These are phyloP conservation scores for Neofusicoccum cordaticola DNA, from an alignment of 2,329 filamentous ascomycete species.

Conservation along the genomic window DNA sequence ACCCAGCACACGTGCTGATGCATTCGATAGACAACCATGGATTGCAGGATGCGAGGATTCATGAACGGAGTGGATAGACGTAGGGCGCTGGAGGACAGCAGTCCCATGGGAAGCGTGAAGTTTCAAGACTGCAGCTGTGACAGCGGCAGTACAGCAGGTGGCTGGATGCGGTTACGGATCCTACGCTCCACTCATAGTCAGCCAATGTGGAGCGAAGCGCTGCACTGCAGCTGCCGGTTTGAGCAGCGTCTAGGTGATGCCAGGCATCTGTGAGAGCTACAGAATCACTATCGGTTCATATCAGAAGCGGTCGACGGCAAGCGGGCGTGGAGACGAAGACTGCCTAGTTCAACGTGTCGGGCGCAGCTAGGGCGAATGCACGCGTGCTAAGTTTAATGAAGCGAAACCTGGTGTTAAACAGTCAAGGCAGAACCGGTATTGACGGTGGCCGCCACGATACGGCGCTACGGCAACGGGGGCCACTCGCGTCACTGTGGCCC, in stretches of 20 bases:
- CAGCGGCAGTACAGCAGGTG: background rate
- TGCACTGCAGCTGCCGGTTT: background rate
- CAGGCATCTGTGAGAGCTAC: background rate
- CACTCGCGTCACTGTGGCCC: background rate
- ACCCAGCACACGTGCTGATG: background rate
- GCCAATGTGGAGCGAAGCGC: background rate
- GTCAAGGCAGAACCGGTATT: background rate
- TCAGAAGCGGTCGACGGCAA: background rate
- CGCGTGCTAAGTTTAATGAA: background rate
- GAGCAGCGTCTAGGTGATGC: background rate
- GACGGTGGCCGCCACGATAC: background rate
- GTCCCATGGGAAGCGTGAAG: background rate
- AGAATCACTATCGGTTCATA: too few relatives aligned
- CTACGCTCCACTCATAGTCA: background rate
- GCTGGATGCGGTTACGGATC: background rate
- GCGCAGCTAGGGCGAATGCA: background rate
- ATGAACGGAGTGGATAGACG: background rate
- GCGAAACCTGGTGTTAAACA: background rate
- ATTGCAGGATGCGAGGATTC: background rate
- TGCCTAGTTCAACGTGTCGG: background rate
- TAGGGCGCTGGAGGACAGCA: background rate
- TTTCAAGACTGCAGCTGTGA: background rate
- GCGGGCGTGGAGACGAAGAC: background rate
- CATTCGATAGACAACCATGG: background rate
- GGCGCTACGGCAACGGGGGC: conserved; percentile 5